These are phyloP conservation scores for Polygonum aviculare DNA, from an alignment of 148 eudicot genomes.

Conservation along the genomic window DNA sequence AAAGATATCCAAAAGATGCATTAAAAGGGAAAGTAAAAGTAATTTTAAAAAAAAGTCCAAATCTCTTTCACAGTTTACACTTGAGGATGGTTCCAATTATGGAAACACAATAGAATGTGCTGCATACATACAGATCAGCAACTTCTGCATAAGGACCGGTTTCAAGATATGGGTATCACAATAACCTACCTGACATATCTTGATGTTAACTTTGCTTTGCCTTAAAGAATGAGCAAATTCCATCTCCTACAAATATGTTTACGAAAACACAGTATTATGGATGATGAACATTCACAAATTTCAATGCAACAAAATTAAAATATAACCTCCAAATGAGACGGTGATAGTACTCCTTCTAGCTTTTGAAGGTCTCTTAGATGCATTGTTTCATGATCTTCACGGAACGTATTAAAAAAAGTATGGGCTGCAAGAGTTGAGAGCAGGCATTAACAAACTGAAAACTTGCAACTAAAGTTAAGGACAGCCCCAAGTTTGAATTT, in stretches of 20 bases:
- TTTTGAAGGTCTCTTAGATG: slow-evolving; percentile 88
- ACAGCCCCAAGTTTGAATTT: neutral
- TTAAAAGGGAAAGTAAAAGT: neutral
- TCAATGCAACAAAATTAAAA: slow-evolving; percentile 10
- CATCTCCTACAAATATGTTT: slow-evolving; percentile 58
- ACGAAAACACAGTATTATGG: neutral
- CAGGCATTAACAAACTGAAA: neutral
- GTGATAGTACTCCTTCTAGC: slow-evolving; percentile 95
- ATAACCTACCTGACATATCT: slow-evolving; percentile 72
- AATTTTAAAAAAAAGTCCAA: neutral
- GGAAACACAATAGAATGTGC: neutral
- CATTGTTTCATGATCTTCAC: slow-evolving; percentile 91
- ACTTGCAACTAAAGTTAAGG: neutral
- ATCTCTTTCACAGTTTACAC: neutral
- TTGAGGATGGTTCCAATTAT: neutral
- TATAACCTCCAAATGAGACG: slow-evolving; percentile 92
- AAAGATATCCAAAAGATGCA: neutral
- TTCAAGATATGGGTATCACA: neutral
- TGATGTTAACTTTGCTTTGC: slow-evolving; percentile 90
- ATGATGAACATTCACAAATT: neutral
- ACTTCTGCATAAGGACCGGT: neutral
- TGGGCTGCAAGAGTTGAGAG: slow-evolving; percentile 44
- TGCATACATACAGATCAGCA: neutral
- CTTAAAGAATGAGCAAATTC: slow-evolving; percentile 95
- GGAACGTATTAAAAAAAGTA: slow-evolving; percentile 67